Percentiles rank a stretch among this genome's conserved stretches.
Evolutionary conservation across 1,284 basidiomycete species (phyloP).

Genomic region (Ganoderma meredithae): DNA sequence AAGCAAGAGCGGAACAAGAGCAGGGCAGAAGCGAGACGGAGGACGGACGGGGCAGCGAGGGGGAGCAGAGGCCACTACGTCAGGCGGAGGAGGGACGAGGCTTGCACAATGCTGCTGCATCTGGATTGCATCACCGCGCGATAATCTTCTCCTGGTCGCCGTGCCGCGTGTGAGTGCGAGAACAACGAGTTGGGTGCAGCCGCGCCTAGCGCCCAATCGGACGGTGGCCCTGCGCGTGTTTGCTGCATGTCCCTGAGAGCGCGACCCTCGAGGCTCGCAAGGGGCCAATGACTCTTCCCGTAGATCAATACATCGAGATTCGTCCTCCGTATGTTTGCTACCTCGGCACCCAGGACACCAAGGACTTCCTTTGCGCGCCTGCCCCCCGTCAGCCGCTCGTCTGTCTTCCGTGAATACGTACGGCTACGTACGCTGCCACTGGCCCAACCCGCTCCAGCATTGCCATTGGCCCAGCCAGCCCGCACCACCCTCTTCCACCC

Average conservation of each 20-base stretch:
- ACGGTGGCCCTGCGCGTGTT: constrained; percentile 14
- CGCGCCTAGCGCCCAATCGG: not conserved
- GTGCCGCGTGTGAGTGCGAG: constrained; percentile 16
- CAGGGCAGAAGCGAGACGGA: constrained; percentile 2
- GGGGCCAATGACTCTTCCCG: constrained; percentile 17
- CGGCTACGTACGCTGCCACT: constrained; percentile 3
- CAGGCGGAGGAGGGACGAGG: constrained; percentile 2
- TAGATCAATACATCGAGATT: constrained; percentile 26
- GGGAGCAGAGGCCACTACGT: not conserved
- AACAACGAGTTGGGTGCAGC: constrained; percentile 8
- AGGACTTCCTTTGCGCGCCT: constrained; percentile 8
- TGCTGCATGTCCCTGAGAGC: constrained; percentile 13
- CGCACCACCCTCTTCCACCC: not conserved
- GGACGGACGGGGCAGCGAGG: not conserved
- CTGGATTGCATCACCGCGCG: constrained; percentile 9
- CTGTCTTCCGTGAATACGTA: not conserved
- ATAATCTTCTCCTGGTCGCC: constrained; percentile 4
- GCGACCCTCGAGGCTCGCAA: constrained; percentile 8
- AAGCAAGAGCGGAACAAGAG: constrained; percentile 7
- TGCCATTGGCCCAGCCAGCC: not conserved
- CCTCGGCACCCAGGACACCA: constrained; percentile 12
- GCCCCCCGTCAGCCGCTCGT: not conserved
- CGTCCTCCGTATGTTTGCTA: constrained; percentile 1
- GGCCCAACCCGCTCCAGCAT: not conserved
- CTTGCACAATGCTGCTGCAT: no score